Evolutionary conservation across 2,329 filamentous ascomycete genomes (phyloP).

Genomic region (Claviceps spartinae): DNA sequence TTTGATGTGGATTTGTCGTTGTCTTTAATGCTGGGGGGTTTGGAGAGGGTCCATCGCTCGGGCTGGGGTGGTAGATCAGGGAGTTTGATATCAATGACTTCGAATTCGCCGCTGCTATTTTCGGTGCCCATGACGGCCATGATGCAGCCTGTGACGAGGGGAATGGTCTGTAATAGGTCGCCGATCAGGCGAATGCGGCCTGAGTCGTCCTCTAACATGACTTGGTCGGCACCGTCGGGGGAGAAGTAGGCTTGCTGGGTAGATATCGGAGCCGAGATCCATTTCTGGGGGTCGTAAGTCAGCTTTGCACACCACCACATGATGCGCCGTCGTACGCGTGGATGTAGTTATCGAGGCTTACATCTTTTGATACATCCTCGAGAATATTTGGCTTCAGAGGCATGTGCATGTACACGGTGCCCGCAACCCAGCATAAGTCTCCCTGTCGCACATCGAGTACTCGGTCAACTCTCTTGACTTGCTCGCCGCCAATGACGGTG

Average conservation of each 20-base stretch:
- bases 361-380: slow-evolving; percentile 87
- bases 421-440: slow-evolving; percentile 86
- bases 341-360: slow-evolving; percentile 23
- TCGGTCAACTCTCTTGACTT: slow-evolving; percentile 63
- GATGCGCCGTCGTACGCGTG: too few species aligned
- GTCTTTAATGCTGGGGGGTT: slow-evolving; percentile 22
- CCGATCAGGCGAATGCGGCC: slow-evolving; percentile 74
- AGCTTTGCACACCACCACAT: not conserved
- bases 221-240: slow-evolving; percentile 44
- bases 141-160: slow-evolving; percentile 85
- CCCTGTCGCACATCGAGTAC: slow-evolving; percentile 94
- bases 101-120: slow-evolving; percentile 81
- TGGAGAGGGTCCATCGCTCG: slow-evolving; percentile 59
- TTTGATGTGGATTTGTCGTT: not conserved
- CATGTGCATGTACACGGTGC: slow-evolving; percentile 97
- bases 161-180: slow-evolving; percentile 47
- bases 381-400: slow-evolving; percentile 89
- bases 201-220: slow-evolving; percentile 92
- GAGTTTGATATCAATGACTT: slow-evolving; percentile 79
- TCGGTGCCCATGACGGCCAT: slow-evolving; percentile 92
- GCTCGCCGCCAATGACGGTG: slow-evolving; percentile 64
- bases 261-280: slow-evolving; percentile 70
- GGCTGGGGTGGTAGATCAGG: slow-evolving; percentile 77
- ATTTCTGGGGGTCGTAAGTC: slow-evolving; percentile 44
- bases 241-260: slow-evolving; percentile 64